Evolutionary conservation across 2,329 filamentous ascomycete species (phyloP), one percentile per base, ranked within the genome.

Genomic region (Alternaria dauci): DNA sequence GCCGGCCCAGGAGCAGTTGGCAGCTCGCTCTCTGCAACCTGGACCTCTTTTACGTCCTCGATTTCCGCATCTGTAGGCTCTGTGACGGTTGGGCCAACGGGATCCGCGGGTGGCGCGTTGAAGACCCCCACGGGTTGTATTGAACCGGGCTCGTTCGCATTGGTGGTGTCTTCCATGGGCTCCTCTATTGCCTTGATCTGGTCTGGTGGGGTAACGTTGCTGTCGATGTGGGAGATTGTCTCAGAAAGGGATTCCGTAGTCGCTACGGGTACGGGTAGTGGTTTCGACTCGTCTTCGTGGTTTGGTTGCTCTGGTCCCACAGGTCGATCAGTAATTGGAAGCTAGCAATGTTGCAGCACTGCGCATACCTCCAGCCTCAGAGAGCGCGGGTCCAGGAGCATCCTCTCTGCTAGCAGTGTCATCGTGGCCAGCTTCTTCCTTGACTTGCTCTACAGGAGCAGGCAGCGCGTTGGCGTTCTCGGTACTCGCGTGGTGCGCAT

Each of bases 1-100:
- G 69, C 68, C 5, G 68, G 69, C n/a, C 66, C 69, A 11, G 65
- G 68, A 25, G 66, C 66, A 47, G 69, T 63, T 47, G 66, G 69
- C 7, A 69, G 48, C 50, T 61, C 59, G n/a, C 61, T 61, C 28
- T 61, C 20, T 28, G 58, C 57, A 16, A 36, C 8, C 4, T 53
- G 44, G 34, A 62, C 51, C 12, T 48, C 26, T 23, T 59, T 54
- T 3, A 65, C 54, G 8, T 42, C 55, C 34, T 56, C 61, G 6
- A 56, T 51, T 25, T 67, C 62, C 7, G 59, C 57, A n/a, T 70
- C 65, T 5, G 61, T 51, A 18, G 65, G 64, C 30, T 71, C 67
- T 5, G 66, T 67, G 12, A 70, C 48, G 23, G 61, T 55, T 11
- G 66, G 68, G 7, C 62, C 68, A n/a, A 71, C 53, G 8, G 61